phyloP scores from a whole-genome alignment of 148 eudicot species.

The Hydrangea macrophylla region DNA sequence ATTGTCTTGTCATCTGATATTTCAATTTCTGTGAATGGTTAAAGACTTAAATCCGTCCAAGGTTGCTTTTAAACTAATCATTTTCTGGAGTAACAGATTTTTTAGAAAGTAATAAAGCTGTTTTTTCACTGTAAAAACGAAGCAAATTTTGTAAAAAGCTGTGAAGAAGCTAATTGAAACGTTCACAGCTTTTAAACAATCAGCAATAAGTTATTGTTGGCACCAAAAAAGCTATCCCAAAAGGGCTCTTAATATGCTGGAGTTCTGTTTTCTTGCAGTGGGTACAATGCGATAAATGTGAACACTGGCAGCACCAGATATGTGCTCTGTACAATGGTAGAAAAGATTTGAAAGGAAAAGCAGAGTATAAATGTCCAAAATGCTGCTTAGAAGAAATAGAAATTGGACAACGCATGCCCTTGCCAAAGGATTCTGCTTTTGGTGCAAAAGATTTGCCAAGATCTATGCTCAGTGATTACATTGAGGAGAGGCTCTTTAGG shows the following conservation, averaged over 20 bases:
- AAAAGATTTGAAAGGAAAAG: slow-evolving; percentile 56
- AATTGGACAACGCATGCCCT: slow-evolving; percentile 37
- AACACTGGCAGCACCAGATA: slow-evolving; percentile 90
- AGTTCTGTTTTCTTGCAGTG: slow-evolving; percentile 52
- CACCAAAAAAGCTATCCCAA: no score
- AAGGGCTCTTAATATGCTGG: no score
- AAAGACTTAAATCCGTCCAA: background rate
- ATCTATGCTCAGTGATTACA: slow-evolving; percentile 73
- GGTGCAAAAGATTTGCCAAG: slow-evolving; percentile 68
- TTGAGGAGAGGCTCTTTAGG: slow-evolving; percentile 62
- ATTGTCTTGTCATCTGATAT: background rate
- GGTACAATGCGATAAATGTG: slow-evolving; percentile 90
- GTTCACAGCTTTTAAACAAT: no score
- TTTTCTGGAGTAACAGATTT: no score
- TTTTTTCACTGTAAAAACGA: no score
- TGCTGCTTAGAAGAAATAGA: slow-evolving; percentile 60
- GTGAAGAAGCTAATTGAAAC: no score
- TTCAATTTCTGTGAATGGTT: background rate
- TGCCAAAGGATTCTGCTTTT: slow-evolving; percentile 44
- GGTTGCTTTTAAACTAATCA: no score
- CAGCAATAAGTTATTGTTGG: no score
- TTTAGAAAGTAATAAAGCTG: no score
- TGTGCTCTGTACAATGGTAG: slow-evolving; percentile 78
- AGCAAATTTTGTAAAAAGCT: no score
- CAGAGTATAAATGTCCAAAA: slow-evolving; percentile 66